Evolutionary conservation across 1,139 yeast species (phyloP).

Genomic region (Pichia sp.): DNA sequence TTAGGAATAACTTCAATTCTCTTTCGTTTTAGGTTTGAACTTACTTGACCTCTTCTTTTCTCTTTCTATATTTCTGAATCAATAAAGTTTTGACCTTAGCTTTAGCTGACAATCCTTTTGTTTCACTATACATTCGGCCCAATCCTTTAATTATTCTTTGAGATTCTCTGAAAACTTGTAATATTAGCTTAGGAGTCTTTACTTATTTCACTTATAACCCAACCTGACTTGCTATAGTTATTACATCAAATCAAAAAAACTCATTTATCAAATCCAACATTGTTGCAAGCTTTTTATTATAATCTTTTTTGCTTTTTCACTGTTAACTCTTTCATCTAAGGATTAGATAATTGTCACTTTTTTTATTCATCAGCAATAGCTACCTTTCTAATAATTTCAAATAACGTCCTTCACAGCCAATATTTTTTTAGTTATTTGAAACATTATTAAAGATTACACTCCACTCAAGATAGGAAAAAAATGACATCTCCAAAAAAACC

Average conservation of each 20-base stretch:
- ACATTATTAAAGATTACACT: neutral
- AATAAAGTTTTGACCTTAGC: neutral
- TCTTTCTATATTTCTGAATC: neutral
- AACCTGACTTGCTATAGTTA: neutral
- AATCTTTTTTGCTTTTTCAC: neutral
- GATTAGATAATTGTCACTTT: neutral
- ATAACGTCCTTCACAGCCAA: neutral
- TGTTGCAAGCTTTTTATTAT: too few species aligned
- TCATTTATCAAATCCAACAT: too few species aligned
- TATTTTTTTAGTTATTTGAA: neutral
- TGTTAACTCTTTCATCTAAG: neutral
- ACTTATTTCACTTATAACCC: neutral
- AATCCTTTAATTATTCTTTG: too few species aligned
- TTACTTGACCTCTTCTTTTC: neutral
- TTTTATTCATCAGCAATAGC: neutral
- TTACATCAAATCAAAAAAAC: neutral
- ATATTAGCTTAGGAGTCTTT: neutral
- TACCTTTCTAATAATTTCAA: neutral
- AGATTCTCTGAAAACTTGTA: neutral
- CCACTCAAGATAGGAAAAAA: neutral
- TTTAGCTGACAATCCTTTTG: neutral
- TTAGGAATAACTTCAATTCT: neutral
- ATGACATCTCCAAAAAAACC: slow-evolving; percentile 8
- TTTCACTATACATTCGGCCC: neutral
- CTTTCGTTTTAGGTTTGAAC: neutral